Evolutionary conservation across 345 rosid species (phyloP), one percentile per base, ranked within the genome.

Genomic region (Alliaria petiolata): DNA sequence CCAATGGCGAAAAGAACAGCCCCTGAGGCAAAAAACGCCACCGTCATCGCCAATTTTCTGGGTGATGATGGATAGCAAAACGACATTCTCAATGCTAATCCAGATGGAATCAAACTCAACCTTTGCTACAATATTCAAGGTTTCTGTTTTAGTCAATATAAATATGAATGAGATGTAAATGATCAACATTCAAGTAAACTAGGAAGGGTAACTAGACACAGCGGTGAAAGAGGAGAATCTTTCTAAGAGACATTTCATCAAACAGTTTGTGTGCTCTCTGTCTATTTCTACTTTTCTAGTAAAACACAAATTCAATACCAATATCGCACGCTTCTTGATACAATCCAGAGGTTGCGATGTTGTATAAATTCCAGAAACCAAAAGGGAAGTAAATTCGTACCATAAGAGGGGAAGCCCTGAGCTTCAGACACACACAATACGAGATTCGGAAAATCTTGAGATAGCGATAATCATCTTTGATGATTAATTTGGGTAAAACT

Each of bases 51-150:
- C 73, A 85, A 34, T 78, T 84, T 85, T 85, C 69, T 81, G 0
- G 92, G 91, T 13, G 90, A 73, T 2, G 85, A 84, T 63, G 95
- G 96, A 54, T 50, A 86, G 75, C 95, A 90, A 43, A 70, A 40
- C 8, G 75, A 85, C 92, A 90, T 90, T 17, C 43, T 54, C 58
- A 26, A 61, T 26, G 67, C 63, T 52, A 22, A 54, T n/a, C 53
- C 20, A 12, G 19, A 14, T 33, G 25, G 39, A 54, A 28, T 61
- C 58, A 45, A 22, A 45, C 30, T 28, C 70, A 38, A 45, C 39
- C 8, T 57, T 57, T 46, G 44, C 70, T 64, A 47, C 58, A 68
- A 44, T 13, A 45, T 26, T 17, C 30, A 68, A 26, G 11, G 8
- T 5, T 17, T 28, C 10, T 50, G 38, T 7, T 10, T 15, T 49